Evolutionary conservation across 495 filamentous ascomycete species (phyloP).

Genomic region (Penicillium ochrochloron): DNA sequence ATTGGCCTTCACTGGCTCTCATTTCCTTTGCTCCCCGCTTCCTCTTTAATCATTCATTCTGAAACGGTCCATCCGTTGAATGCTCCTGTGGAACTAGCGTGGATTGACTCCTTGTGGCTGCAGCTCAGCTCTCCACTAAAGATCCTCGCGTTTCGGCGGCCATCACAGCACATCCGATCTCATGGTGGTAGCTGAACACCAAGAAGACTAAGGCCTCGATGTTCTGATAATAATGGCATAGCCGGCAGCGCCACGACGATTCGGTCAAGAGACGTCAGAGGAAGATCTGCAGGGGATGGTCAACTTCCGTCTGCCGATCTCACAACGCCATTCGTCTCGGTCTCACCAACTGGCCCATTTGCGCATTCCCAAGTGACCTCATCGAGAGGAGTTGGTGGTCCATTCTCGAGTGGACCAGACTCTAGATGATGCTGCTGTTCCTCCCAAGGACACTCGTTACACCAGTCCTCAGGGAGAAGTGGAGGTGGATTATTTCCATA

Average conservation of each 20-base stretch:
- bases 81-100: neutral
- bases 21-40: neutral
- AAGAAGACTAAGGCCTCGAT: conserved; percentile 10
- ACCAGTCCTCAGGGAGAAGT: conserved; percentile 31
- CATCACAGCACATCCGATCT: conserved; percentile 14
- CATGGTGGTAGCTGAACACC: conserved; percentile 4
- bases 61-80: neutral
- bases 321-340: conserved; percentile 13
- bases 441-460: neutral
- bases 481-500: conserved; percentile 34
- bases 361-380: conserved; percentile 43
- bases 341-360: conserved; percentile 17
- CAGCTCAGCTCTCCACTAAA: neutral
- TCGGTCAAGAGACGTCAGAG: conserved; percentile 29
- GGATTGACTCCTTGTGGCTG: neutral
- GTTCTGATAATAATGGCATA: conserved; percentile 9
- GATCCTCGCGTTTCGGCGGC: conserved; percentile 6
- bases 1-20: neutral
- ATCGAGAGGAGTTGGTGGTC: conserved; percentile 28
- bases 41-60: neutral
- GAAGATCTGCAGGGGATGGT: conserved; percentile 36
- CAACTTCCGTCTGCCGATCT: conserved; percentile 26
- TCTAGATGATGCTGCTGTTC: conserved; percentile 17
- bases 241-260: conserved; percentile 19
- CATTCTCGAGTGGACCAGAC: conserved; percentile 25